phyloP scores from a whole-genome alignment of 768 basidiomycete genomes.

The Sutorius australiensis region DNA sequence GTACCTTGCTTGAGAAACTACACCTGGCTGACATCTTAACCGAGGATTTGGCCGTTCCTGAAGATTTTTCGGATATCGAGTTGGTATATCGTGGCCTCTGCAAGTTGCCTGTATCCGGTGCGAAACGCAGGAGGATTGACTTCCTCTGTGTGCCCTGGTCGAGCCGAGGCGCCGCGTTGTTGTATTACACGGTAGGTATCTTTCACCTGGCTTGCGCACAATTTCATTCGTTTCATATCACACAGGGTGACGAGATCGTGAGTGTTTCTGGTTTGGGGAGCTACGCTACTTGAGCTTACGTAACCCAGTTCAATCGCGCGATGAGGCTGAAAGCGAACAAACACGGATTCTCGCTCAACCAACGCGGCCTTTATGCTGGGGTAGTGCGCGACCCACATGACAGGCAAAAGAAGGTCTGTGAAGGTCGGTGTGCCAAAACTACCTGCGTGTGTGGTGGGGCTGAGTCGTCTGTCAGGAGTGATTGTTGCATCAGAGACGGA shows the following conservation, averaged over 20 bases:
- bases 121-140: slow-evolving; percentile 72
- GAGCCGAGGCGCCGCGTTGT: slow-evolving; percentile 74
- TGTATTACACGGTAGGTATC: slow-evolving; percentile 84
- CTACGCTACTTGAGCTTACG: not conserved
- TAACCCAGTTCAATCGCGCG: slow-evolving; percentile 77
- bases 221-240: not conserved
- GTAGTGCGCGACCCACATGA: slow-evolving; percentile 70
- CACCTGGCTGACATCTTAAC: slow-evolving; percentile 62
- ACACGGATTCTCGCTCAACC: slow-evolving; percentile 83
- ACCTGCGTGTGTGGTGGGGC: not conserved
- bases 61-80: slow-evolving; percentile 65
- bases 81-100: slow-evolving; percentile 82
- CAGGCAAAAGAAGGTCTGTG: slow-evolving; percentile 53
- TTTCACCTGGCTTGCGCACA: not conserved
- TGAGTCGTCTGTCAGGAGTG: slow-evolving; percentile 40
- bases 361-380: slow-evolving; percentile 72
- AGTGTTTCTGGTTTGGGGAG: slow-evolving; percentile 23
- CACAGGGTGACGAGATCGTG: slow-evolving; percentile 85
- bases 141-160: slow-evolving; percentile 79
- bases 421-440: slow-evolving; percentile 37
- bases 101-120: slow-evolving; percentile 43
- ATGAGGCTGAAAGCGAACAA: slow-evolving; percentile 80
- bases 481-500: slow-evolving; percentile 82
- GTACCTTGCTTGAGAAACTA: slow-evolving; percentile 53
- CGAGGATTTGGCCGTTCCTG: slow-evolving; percentile 73